A percentile compares a stretch with the other conserved stretches of the same genome.
phyloP scores from a whole-genome alignment of 2,329 filamentous ascomycete genomes.

The Claviceps lovelessii region DNA sequence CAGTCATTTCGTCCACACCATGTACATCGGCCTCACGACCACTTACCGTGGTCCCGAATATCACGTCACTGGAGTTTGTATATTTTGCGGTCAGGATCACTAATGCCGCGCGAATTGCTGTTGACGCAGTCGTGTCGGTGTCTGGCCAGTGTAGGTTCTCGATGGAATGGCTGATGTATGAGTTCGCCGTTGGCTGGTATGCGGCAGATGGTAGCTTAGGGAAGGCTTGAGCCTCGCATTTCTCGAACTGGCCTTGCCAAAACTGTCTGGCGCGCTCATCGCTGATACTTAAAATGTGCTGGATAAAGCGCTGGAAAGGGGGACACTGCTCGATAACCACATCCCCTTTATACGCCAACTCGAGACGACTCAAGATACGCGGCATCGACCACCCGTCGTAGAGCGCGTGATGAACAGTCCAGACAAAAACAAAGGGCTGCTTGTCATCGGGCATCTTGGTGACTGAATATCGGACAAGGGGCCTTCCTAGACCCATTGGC shows the following conservation, averaged over 20 bases:
- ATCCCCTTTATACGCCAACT: conserved; percentile 20
- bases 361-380: conserved; percentile 25
- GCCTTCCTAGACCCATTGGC: conserved; percentile 10
- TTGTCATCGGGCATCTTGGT: not conserved
- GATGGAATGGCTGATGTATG: not conserved
- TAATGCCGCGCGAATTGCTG: conserved; percentile 14
- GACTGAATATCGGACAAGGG: conserved; percentile 7
- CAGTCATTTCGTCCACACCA: conserved; percentile 14
- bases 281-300: conserved; percentile 22
- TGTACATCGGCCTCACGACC: conserved; percentile 15
- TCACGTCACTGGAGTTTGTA: conserved; percentile 18
- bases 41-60: conserved; percentile 14
- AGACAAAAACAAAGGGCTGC: conserved; percentile 12
- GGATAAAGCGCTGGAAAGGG: conserved; percentile 27
- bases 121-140: conserved; percentile 9
- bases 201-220: not conserved
- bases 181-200: not conserved
- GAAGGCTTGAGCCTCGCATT: not conserved
- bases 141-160: conserved; percentile 3
- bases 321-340: conserved; percentile 11
- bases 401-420: conserved; percentile 32
- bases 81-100: conserved; percentile 23
- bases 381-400: conserved; percentile 39
- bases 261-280: conserved; percentile 22
- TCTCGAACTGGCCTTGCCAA: conserved; percentile 18